Evolutionary conservation across 352 stramenopile genomes (phyloP), one percentile per base, ranked within the genome.

Genomic region (Pythium dissimile): DNA sequence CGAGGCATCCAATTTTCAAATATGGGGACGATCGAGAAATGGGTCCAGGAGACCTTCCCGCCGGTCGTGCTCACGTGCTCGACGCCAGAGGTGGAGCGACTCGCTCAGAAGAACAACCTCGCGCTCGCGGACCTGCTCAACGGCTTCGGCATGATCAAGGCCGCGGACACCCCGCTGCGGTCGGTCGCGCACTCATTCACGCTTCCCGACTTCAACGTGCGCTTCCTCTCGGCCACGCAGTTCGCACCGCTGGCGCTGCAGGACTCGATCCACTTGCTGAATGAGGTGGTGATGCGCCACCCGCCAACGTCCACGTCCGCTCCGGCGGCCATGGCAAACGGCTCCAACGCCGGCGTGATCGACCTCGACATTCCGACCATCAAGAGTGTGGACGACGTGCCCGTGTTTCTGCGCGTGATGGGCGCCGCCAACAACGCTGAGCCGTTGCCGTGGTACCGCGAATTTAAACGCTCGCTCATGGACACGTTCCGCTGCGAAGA

Each of bases 401-500:
- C 81, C 4, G 67, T 61, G 37, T 93, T 92, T 56, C 51, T 92
- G 16, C 76, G 74, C 20, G 72, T 75, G 3, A 77, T 91, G 39
- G 73, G 75, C 20, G 79, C 72, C 0, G 45, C 66, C 2, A 52
- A 75, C 37, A 75, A 71, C 30, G 60, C 35, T 18, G 78, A 86
- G 41, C 71, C 78, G 3, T 76, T 92, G 64, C 69, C 80, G n/a
- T 95, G 85, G 85, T 95, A 92, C 57, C 43, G 57, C 9, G 78
- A 84, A 10, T 95, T 93, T 57, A 89, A 86, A 55, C 66, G 84
- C 50, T 73, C 80, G 37, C 71, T 95, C 16, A 71, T 95, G 56
- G 85, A 93, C 47, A 88, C 79, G 34, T 93, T 95, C 44, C 82
- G 80, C 7, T 92, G 85, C 50, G 81, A 92, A 59, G 83, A 93